Evolutionary conservation across 2,329 filamentous ascomycete genomes (phyloP), one percentile per base, ranked within the genome.

Genomic region (Arthroderma uncinatum): DNA sequence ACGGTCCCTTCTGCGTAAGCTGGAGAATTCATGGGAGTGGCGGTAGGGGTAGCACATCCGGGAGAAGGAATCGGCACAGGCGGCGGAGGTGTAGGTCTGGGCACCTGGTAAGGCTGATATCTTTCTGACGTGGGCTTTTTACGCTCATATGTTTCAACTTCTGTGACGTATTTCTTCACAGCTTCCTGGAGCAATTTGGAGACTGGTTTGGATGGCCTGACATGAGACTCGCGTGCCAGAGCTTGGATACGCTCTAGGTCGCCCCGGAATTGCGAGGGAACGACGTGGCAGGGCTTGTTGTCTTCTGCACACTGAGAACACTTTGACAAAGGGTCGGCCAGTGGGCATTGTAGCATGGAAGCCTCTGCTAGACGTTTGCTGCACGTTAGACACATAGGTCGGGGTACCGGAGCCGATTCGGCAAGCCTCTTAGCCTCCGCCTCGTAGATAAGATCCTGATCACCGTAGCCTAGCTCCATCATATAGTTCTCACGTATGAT

Each of bases 371-470:
- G 8, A 10, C 25, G 25, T 10, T 50, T 50, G 47, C 47, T 50
- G n/a, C 47, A 50, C 33, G 23, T 12, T 16, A 50, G 28, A 6
- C 47, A 50, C 47, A 50, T 50, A 33, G 47, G 25, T 8, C 47
- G 47, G 2, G 47, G 47, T 10, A 50, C 47, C 9, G 47, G 47
- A 19, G 47, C 47, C 3, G 47, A 30, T 16, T 19, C 25, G 3
- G 47, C 47, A 33, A 50, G 47, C n/a, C 47, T 50, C 16, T 12
- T 16, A 33, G 47, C 47, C 14, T 50, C 47, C 14, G 33, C 47
- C 33, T 50, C 47, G 6, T 50, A 50, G 47, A 50, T 19, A 50
- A 50, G 47, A 33, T 50, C 47, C 23, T 50, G 47, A 19, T 50
- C 47, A 21, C 47, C 47, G 10, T 30, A 50, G 23, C 47, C 47